Base-by-base conservation (phyloP, 306 rosid genomes). In the Citrullus mucosospermus region DNA sequence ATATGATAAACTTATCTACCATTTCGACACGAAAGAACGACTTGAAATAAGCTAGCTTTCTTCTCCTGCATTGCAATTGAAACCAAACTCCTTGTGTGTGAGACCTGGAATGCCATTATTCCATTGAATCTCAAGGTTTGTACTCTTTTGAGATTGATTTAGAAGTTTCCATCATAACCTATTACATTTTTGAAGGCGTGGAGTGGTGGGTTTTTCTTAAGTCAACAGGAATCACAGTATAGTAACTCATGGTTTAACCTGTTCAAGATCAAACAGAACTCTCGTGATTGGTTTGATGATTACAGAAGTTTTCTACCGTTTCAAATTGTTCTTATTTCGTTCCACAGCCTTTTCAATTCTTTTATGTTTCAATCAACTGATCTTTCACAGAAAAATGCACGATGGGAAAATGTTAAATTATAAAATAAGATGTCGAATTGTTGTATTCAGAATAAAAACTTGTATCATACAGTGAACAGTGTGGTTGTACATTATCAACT, bases 401-500 rank as follows among this genome's bases (percentile, higher is more conserved):
- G 0, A 48, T 14, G 22, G 8, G 30, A 25, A 20, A 48, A 41
- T 41, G 13, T 12, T 34, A 75, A 25, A 55, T 34, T 55, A 75
- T 54, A 20, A 55, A 51, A 13, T 46, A 46, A 55, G 79, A 56
- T 56, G 53, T 8, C 10, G 30, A 74, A 74, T 34, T 18, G 1
- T 32, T 39, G 28, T 57, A 76, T 76, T 76, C 56, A 2, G 44
- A 44, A 77, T 77, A 16, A 30, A 8, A 38, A n/a, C 28, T 22
- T 15, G 22, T 75, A 77, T 75, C 68, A 86, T 46, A 50, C 56
- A 60, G 18, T 78, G 77, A 59, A 83, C 69, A 62, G 72, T 58
- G 81, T 68, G 38, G 75, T 79, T 88, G 83, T 83, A 85, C 81
- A 58, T 74, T 79, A 80, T 62, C 80, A 54, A 85, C 84, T 76